A percentile compares a stretch with the other conserved stretches of the same genome.
phyloP scores from a whole-genome alignment of 2,329 filamentous ascomycete genomes.

The Alternaria burnsii region DNA sequence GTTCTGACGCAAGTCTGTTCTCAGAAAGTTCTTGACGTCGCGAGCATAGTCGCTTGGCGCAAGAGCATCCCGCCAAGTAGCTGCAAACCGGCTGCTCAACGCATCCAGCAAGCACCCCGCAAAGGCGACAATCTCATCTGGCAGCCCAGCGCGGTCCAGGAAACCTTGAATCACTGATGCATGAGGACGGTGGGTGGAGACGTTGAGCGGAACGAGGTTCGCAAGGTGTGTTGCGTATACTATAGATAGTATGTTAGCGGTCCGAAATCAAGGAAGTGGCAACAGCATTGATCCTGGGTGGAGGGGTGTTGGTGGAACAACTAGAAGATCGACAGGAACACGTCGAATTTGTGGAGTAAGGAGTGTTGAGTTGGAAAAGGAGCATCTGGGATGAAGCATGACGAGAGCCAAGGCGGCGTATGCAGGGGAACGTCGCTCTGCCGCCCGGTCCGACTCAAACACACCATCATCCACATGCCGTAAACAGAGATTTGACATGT shows the following conservation, averaged over 20 bases:
- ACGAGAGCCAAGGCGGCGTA: conserved; percentile 23
- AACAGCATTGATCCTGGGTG: not conserved
- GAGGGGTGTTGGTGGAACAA: conserved; percentile 19
- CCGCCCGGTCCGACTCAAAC: conserved; percentile 23
- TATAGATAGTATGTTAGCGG: conserved; percentile 38
- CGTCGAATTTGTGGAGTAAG: conserved; percentile 14
- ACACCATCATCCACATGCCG: conserved; percentile 27
- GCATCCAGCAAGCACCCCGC: conserved; percentile 51
- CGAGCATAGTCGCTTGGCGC: conserved; percentile 25
- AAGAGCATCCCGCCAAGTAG: conserved; percentile 40
- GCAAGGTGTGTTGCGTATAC: conserved; percentile 47
- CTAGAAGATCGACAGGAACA: conserved; percentile 34
- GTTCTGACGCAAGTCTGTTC: conserved; percentile 25
- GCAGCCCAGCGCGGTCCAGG: conserved; percentile 43
- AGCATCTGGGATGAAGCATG: conserved; percentile 17
- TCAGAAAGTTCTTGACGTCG: conserved; percentile 24
- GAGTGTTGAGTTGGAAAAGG: conserved; percentile 11
- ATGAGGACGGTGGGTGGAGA: conserved; percentile 39
- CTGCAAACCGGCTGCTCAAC: conserved; percentile 44
- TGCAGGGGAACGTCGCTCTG: conserved; percentile 32
- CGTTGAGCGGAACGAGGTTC: conserved; percentile 48
- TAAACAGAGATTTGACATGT: conserved; percentile 26
- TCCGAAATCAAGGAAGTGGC: conserved; percentile 18
- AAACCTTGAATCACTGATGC: conserved; percentile 37
- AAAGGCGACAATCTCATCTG: conserved; percentile 49